Percentiles rank a stretch among this genome's conserved stretches.
phyloP scores from a whole-genome alignment of 148 eudicot species.

The Chenopodium suecicum region DNA sequence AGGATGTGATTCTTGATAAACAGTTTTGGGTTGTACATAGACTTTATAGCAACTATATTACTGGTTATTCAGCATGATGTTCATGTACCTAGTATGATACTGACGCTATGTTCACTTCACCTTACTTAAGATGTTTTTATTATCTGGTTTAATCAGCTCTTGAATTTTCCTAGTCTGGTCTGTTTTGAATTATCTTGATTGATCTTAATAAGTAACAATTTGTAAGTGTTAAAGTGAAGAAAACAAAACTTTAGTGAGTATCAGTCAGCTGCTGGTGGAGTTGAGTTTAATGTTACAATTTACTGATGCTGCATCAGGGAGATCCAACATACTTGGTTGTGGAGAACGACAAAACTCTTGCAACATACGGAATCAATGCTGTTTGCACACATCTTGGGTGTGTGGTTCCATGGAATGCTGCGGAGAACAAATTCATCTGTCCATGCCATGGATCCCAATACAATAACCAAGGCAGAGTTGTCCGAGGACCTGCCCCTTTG shows the following conservation, averaged over 20 bases:
- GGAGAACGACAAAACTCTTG: slow-evolving; percentile 80
- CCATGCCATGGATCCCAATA: slow-evolving; percentile 98
- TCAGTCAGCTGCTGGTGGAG: too few species aligned
- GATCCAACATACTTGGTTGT: slow-evolving; percentile 94
- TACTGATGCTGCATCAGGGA: slow-evolving; percentile 47
- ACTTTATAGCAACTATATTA: too few species aligned
- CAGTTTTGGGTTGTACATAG: neutral
- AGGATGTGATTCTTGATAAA: too few species aligned
- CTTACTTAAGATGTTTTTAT: too few species aligned
- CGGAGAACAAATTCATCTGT: slow-evolving; percentile 95
- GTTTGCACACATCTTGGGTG: slow-evolving; percentile 98
- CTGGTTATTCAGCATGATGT: neutral
- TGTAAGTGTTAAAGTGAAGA: too few species aligned
- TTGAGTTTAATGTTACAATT: neutral
- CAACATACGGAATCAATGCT: slow-evolving; percentile 83
- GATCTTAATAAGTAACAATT: too few species aligned
- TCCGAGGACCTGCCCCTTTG: slow-evolving; percentile 95
- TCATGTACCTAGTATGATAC: neutral
- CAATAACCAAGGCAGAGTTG: slow-evolving; percentile 87
- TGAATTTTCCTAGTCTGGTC: too few species aligned
- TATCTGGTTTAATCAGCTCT: too few species aligned
- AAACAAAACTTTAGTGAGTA: too few species aligned
- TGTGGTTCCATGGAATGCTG: slow-evolving; percentile 86
- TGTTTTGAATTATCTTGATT: too few species aligned
- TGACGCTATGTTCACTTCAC: too few species aligned